Percentiles rank a stretch among this genome's conserved stretches.
Evolutionary conservation across 768 basidiomycete species (phyloP).

Genomic region (Suillus hirtellus): DNA sequence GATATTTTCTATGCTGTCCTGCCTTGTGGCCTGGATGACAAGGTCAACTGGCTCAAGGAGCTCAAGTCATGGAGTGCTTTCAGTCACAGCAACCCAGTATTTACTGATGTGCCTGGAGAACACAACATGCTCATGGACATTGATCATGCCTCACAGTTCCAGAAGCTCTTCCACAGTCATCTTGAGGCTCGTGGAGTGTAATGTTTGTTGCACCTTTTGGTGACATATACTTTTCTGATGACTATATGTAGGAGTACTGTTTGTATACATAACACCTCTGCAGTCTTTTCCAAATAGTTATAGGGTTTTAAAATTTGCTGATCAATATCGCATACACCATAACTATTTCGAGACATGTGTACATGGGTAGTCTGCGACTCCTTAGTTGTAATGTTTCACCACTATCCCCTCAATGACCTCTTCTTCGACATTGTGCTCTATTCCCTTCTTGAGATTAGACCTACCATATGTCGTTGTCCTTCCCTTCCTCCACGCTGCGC

Average conservation of each 20-base stretch:
- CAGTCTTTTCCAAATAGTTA: not conserved
- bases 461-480: slow-evolving; percentile 44
- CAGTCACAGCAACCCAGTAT: slow-evolving; percentile 24
- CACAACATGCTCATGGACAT: slow-evolving; percentile 34
- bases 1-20: slow-evolving; percentile 32
- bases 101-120: slow-evolving; percentile 28
- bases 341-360: not conserved
- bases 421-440: slow-evolving; percentile 44
- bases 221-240: not conserved
- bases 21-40: slow-evolving; percentile 22
- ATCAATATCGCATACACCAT: not conserved
- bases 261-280: not conserved
- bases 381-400: slow-evolving; percentile 49
- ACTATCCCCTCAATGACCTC: slow-evolving; percentile 46
- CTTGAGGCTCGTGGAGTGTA: slow-evolving; percentile 29
- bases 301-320: not conserved
- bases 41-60: slow-evolving; percentile 30
- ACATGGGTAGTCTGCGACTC: not conserved
- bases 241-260: not conserved
- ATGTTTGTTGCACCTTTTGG: not conserved
- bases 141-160: slow-evolving; percentile 32
- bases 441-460: slow-evolving; percentile 30
- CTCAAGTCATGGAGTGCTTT: slow-evolving; percentile 28
- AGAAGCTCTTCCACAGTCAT: slow-evolving; percentile 28
- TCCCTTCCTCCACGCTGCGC: slow-evolving; percentile 42